Conservation (phyloP, 2,329 filamentous ascomycete species). For the Monosporascus sp. region DNA sequence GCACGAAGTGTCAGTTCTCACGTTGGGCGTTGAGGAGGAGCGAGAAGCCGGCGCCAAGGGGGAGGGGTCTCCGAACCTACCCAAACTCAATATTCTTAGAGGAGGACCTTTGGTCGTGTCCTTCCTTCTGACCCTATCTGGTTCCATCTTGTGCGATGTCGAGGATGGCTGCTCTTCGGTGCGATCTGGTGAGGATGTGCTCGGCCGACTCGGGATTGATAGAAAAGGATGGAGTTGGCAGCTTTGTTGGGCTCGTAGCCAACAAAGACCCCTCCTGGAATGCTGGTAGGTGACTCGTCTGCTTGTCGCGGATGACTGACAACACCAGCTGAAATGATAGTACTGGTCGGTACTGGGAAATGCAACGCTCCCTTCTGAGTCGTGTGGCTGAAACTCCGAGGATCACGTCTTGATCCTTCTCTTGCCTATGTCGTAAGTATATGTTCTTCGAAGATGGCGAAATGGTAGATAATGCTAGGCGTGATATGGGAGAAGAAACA, state of each 20-base stretch:
- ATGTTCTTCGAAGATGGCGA: too few relatives aligned
- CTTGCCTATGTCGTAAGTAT: too few relatives aligned
- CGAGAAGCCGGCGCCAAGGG: slow-evolving; percentile 1
- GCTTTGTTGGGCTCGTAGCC: not conserved
- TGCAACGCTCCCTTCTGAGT: too few relatives aligned
- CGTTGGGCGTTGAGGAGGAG: not conserved
- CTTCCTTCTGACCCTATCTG: slow-evolving; percentile 65
- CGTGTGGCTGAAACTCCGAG: too few relatives aligned
- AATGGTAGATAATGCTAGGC: too few relatives aligned
- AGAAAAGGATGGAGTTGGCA: not conserved
- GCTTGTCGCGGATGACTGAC: too few relatives aligned
- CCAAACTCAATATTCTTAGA: slow-evolving; percentile 83
- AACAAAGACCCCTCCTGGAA: too few relatives aligned
- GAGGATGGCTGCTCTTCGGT: not conserved
- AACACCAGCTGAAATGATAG: too few relatives aligned
- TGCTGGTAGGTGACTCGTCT: too few relatives aligned
- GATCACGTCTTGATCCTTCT: too few relatives aligned
- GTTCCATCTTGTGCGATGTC: slow-evolving; percentile 38
- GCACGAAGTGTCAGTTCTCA: slow-evolving; percentile 23
- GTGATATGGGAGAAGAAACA: too few relatives aligned
- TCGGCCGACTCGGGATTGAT: not conserved
- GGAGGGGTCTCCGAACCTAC: slow-evolving; percentile 42
- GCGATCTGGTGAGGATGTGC: not conserved
- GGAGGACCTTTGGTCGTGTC: slow-evolving; percentile 95
- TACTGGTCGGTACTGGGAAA: too few relatives aligned